A percentile compares a stretch with the other conserved stretches of the same genome.
Conservation (phyloP, 202 grass and related monocot genomes). For the Digitaria exilis region DNA sequence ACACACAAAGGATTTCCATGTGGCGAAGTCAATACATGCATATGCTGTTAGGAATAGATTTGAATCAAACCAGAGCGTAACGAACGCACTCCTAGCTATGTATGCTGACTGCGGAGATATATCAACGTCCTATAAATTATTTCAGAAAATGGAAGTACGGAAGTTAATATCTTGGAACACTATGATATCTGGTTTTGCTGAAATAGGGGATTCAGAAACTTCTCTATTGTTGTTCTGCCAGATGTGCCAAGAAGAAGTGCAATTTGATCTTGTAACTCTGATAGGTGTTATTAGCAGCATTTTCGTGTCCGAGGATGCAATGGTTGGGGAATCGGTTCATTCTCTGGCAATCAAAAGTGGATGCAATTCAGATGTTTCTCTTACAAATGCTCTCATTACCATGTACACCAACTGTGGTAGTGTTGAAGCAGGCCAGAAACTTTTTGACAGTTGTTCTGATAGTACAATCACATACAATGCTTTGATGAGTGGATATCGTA, state of each 20-base stretch:
- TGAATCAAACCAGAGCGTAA: slow-evolving; percentile 42
- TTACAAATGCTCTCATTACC: slow-evolving; percentile 74
- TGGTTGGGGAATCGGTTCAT: slow-evolving; percentile 56
- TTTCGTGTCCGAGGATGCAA: slow-evolving; percentile 26
- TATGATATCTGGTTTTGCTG: slow-evolving; percentile 64
- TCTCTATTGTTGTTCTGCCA: slow-evolving; percentile 49
- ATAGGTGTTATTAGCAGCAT: slow-evolving; percentile 56
- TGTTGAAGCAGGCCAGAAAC: slow-evolving; percentile 50
- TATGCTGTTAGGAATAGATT: slow-evolving; percentile 61
- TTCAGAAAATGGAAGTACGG: slow-evolving; percentile 40
- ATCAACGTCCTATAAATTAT: slow-evolving; percentile 54
- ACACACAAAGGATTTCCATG: slow-evolving; percentile 39
- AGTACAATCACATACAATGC: slow-evolving; percentile 61
- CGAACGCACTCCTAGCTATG: slow-evolving; percentile 64
- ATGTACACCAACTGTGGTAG: slow-evolving; percentile 67
- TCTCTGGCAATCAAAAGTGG: slow-evolving; percentile 63
- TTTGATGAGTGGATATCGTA: slow-evolving; percentile 72
- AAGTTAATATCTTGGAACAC: slow-evolving; percentile 77
- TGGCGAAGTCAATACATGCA: slow-evolving; percentile 65
- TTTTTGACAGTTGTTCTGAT: slow-evolving; percentile 48
- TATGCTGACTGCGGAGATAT: slow-evolving; percentile 50
- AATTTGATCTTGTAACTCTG: slow-evolving; percentile 68
- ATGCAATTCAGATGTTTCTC: slow-evolving; percentile 53
- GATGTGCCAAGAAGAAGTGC: slow-evolving; percentile 50
- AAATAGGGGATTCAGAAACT: slow-evolving; percentile 43